Evolutionary conservation across 2,329 filamentous ascomycete genomes (phyloP).

Genomic region (Fusarium sp.): DNA sequence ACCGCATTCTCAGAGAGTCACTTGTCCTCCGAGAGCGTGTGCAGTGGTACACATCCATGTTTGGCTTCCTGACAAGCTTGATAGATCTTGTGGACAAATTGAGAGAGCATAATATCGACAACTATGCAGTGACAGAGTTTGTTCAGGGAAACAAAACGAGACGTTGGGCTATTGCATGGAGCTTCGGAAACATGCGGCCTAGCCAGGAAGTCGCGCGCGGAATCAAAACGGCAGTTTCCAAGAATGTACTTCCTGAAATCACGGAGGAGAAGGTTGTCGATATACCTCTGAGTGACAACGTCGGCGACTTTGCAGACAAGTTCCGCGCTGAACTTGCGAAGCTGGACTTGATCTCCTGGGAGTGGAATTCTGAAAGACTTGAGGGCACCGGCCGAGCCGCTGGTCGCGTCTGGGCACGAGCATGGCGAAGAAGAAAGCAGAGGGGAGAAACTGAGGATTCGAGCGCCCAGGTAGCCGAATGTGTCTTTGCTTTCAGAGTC

Average conservation of each 20-base stretch:
- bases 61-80: conserved; percentile 81
- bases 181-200: conserved; percentile 76
- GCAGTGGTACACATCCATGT: conserved; percentile 91
- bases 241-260: conserved; percentile 56
- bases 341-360: conserved; percentile 71
- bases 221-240: conserved; percentile 54
- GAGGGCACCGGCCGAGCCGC: conserved; percentile 71
- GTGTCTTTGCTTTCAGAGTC: conserved; percentile 69
- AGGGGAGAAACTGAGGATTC: conserved; percentile 51
- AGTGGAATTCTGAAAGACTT: conserved; percentile 65
- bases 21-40: conserved; percentile 68
- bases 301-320: conserved; percentile 51
- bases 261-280: conserved; percentile 58
- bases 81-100: conserved; percentile 70
- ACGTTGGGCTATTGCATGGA: conserved; percentile 92
- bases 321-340: conserved; percentile 61
- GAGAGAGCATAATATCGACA: conserved; percentile 68
- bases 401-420: conserved; percentile 83
- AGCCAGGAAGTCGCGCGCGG: conserved; percentile 58
- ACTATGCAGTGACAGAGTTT: conserved; percentile 86
- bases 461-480: conserved; percentile 46
- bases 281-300: conserved; percentile 57
- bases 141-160: conserved; percentile 81
- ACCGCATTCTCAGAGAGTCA: conserved; percentile 77
- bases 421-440: conserved; percentile 72